Percentiles rank a stretch among this genome's conserved stretches.
Conservation (phyloP, 495 filamentous ascomycete genomes). For the Penicillium paxilli region DNA sequence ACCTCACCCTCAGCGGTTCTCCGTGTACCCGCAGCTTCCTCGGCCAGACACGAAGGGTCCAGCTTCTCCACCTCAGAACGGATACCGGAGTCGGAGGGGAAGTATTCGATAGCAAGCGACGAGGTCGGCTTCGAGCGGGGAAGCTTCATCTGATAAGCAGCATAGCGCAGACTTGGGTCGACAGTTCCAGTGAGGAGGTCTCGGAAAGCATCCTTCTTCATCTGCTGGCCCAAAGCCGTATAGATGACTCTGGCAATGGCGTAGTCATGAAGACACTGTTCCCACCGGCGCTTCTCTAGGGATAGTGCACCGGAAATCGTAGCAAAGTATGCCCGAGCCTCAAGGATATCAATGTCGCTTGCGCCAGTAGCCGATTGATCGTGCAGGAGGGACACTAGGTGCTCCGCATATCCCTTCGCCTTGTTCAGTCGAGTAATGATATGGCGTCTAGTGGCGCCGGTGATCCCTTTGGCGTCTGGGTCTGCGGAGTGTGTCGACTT, state of each 20-base stretch:
- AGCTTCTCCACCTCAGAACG: conserved; percentile 67
- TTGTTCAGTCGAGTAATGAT: conserved; percentile 86
- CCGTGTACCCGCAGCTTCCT: conserved; percentile 59
- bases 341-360: conserved; percentile 70
- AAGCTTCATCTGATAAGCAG: conserved; percentile 85
- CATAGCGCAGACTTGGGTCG: conserved; percentile 92
- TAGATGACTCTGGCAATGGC: conserved; percentile 82
- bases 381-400: conserved; percentile 65
- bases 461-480: conserved; percentile 64
- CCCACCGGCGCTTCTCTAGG: conserved; percentile 88
- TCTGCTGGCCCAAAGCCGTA: conserved; percentile 62
- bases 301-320: conserved; percentile 70
- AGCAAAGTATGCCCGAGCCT: conserved; percentile 81
- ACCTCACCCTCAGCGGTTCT: conserved; percentile 48
- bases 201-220: conserved; percentile 72
- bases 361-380: conserved; percentile 60
- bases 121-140: conserved; percentile 79
- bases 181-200: conserved; percentile 83
- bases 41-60: conserved; percentile 66
- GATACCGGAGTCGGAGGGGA: conserved; percentile 60
- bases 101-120: conserved; percentile 75
- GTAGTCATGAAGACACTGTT: conserved; percentile 71
- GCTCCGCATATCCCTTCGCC: conserved; percentile 66
- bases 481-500: conserved; percentile 82
- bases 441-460: conserved; percentile 78